phyloP scores from a whole-genome alignment of 306 rosid genomes.

The Dicorynia guianensis region DNA sequence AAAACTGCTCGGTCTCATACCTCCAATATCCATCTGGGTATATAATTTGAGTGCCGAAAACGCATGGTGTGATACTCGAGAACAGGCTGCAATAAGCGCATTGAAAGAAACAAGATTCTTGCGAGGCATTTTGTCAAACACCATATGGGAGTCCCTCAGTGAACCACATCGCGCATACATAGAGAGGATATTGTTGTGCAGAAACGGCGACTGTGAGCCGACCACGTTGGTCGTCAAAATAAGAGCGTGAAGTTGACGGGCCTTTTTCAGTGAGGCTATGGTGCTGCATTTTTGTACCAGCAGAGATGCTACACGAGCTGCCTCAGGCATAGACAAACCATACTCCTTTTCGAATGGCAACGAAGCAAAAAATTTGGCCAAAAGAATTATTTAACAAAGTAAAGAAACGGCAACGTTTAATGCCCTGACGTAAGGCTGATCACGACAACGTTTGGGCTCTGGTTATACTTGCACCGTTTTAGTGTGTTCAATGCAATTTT shows the following conservation, averaged over 20 bases:
- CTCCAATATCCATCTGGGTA: slow-evolving; percentile 48
- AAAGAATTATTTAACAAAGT: no score
- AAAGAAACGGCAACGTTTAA: slow-evolving; percentile 9
- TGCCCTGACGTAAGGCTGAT: background rate
- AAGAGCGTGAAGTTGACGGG: slow-evolving; percentile 82
- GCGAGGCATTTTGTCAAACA: slow-evolving; percentile 87
- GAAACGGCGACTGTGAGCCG: slow-evolving; percentile 50
- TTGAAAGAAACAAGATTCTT: slow-evolving; percentile 79
- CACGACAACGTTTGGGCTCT: background rate
- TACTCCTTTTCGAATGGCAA: background rate
- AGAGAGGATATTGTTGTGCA: slow-evolving; percentile 69
- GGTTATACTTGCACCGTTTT: background rate
- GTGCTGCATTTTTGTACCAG: slow-evolving; percentile 69
- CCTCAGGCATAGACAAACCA: slow-evolving; percentile 45
- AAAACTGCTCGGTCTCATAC: slow-evolving; percentile 62
- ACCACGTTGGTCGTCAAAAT: slow-evolving; percentile 52
- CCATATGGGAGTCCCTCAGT: slow-evolving; percentile 46
- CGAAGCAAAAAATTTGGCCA: no score
- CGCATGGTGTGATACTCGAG: slow-evolving; percentile 55
- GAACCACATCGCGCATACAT: slow-evolving; percentile 76
- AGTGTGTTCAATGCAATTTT: background rate
- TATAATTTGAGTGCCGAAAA: slow-evolving; percentile 51
- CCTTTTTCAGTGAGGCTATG: slow-evolving; percentile 56
- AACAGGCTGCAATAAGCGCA: slow-evolving; percentile 70
- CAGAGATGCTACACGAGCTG: slow-evolving; percentile 38